These are phyloP conservation scores for Baeospora myosura DNA, from an alignment of 1,284 basidiomycete genomes.

Conservation along the genomic window DNA sequence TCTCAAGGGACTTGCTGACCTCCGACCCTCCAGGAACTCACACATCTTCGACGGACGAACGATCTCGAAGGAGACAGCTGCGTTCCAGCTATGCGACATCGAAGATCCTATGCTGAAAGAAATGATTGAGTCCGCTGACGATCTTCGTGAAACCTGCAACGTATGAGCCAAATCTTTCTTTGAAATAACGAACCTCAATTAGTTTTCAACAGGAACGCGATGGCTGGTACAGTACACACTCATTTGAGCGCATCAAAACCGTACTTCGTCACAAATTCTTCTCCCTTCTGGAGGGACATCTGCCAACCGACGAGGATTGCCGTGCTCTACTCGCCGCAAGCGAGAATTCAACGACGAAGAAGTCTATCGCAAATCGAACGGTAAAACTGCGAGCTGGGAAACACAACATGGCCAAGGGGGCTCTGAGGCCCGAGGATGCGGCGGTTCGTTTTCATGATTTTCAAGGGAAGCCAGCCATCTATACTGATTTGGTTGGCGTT, in stretches of 20 bases:
- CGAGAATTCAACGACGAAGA: constrained; percentile 35
- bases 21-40: constrained; percentile 44
- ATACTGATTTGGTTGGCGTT: constrained; percentile 2
- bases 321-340: constrained; percentile 48
- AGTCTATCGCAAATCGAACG: constrained; percentile 30
- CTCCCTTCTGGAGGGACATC: constrained; percentile 68
- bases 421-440: constrained; percentile 69
- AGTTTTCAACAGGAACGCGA: constrained; percentile 53
- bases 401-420: constrained; percentile 82
- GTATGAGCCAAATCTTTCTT: constrained; percentile 32
- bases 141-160: constrained; percentile 62
- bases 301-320: constrained; percentile 68
- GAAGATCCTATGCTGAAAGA: constrained; percentile 72
- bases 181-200: neutral
- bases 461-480: constrained; percentile 1
- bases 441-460: constrained; percentile 42
- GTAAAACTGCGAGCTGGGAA: constrained; percentile 55
- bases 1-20: neutral
- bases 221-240: constrained; percentile 77
- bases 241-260: constrained; percentile 75
- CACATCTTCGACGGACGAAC: constrained; percentile 88
- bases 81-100: constrained; percentile 92
- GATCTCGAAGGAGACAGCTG: constrained; percentile 74
- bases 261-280: constrained; percentile 86
- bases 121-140: constrained; percentile 71